A percentile compares a stretch with the other conserved stretches of the same genome.
Evolutionary conservation across 2,329 filamentous ascomycete genomes (phyloP).

Genomic region (Ophioceras dolichostomum): DNA sequence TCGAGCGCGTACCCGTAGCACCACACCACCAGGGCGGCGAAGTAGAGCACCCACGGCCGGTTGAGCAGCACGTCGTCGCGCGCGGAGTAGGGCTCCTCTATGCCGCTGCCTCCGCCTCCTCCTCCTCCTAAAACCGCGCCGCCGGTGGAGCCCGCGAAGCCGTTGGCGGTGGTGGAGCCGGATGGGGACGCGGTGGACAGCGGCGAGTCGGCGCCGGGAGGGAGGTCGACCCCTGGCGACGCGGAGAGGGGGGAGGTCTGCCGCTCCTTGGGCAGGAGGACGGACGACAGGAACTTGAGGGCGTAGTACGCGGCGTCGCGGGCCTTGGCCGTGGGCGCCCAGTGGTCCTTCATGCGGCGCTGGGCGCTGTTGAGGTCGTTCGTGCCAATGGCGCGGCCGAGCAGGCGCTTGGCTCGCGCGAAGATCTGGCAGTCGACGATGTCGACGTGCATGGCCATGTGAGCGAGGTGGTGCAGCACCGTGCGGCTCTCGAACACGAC

Average conservation of each 20-base stretch:
- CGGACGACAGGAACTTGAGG: slow-evolving; percentile 75
- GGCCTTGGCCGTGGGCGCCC: slow-evolving; percentile 81
- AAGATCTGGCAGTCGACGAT: slow-evolving; percentile 97
- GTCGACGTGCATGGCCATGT: slow-evolving; percentile 97
- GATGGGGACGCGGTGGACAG: slow-evolving; percentile 18
- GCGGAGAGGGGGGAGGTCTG: slow-evolving; percentile 16
- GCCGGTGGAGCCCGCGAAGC: too few relatives aligned
- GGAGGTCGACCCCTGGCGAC: background rate
- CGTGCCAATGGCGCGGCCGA: slow-evolving; percentile 73
- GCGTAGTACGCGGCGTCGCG: slow-evolving; percentile 90
- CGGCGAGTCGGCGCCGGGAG: background rate
- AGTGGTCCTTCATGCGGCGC: slow-evolving; percentile 73
- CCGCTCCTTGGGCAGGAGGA: slow-evolving; percentile 52
- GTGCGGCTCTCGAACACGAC: slow-evolving; percentile 75
- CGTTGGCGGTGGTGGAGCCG: slow-evolving; percentile 1
- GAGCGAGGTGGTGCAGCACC: slow-evolving; percentile 83
- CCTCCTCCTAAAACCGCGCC: too few relatives aligned
- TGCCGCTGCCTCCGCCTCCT: slow-evolving; percentile 11
- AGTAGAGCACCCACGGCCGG: slow-evolving; percentile 90
- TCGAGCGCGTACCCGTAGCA: slow-evolving; percentile 87
- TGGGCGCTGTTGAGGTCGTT: slow-evolving; percentile 72
- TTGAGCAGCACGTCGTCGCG: slow-evolving; percentile 84
- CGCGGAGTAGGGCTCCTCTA: slow-evolving; percentile 55
- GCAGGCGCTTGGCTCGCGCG: slow-evolving; percentile 70
- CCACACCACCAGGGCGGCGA: slow-evolving; percentile 87